phyloP scores from a whole-genome alignment of 768 basidiomycete genomes.

The Pleurotus giganteus region DNA sequence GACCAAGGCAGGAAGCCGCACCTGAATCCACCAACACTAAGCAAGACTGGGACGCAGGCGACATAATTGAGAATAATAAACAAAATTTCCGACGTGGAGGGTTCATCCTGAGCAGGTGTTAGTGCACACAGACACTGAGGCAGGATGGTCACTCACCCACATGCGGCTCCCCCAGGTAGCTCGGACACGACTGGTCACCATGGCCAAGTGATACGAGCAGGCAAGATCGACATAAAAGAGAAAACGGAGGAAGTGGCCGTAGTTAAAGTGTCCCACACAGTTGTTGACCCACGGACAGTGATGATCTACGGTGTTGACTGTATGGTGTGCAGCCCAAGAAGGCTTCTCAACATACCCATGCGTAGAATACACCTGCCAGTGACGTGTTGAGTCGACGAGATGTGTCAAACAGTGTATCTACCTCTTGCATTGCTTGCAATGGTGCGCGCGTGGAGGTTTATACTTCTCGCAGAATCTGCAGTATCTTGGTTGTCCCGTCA shows the following conservation, averaged over 20 bases:
- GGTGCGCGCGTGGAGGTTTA: conserved; percentile 90
- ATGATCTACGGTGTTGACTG: conserved; percentile 53
- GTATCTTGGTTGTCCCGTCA: conserved; percentile 78
- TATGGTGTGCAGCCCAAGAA: neutral
- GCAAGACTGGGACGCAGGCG: conserved; percentile 78
- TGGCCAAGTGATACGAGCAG: conserved; percentile 82
- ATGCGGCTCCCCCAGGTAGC: conserved; percentile 38
- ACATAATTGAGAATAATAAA: conserved; percentile 89
- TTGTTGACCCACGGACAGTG: conserved; percentile 95
- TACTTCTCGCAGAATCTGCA: conserved; percentile 84
- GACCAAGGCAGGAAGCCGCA: conserved; percentile 22
- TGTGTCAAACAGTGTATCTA: conserved; percentile 34
- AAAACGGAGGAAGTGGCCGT: conserved; percentile 88
- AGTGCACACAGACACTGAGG: neutral
- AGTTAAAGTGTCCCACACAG: conserved; percentile 91
- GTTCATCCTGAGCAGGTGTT: conserved; percentile 53
- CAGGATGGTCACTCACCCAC: conserved; percentile 46
- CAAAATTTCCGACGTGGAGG: conserved; percentile 65
- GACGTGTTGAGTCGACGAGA: too few relatives aligned
- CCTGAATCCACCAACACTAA: conserved; percentile 92
- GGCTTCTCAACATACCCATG: conserved; percentile 63
- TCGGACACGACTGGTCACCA: conserved; percentile 71
- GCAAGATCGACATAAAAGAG: conserved; percentile 91
- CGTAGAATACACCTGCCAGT: conserved; percentile 71
- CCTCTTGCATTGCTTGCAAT: conserved; percentile 86